These are phyloP conservation scores for Colletotrichum destructivum DNA, from an alignment of 2,329 filamentous ascomycete species.

Conservation along the genomic window DNA sequence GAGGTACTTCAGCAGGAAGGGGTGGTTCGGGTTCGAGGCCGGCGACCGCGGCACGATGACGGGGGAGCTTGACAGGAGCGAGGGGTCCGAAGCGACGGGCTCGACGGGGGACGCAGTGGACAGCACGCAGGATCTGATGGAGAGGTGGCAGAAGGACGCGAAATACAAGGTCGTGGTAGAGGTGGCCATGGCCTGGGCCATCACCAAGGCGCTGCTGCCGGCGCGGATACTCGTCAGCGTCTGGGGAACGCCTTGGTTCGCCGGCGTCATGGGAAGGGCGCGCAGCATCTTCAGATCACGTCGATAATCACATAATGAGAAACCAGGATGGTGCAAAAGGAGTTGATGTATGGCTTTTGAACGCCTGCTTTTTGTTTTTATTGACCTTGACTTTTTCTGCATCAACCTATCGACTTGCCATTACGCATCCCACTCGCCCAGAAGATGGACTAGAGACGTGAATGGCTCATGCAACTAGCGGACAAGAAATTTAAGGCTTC, in stretches of 20 bases:
- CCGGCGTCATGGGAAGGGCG: constrained; percentile 70
- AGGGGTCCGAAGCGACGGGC: constrained; percentile 43
- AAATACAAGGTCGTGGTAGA: constrained; percentile 73
- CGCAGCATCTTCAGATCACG: constrained; percentile 51
- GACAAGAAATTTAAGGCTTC: constrained; percentile 70
- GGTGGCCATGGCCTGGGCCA: constrained; percentile 90
- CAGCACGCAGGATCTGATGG: constrained; percentile 50
- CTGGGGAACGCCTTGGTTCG: constrained; percentile 95
- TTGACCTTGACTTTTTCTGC: constrained; percentile 39
- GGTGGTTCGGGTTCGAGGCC: constrained; percentile 80
- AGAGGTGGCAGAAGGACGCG: constrained; percentile 58
- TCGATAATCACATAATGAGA: constrained; percentile 37
- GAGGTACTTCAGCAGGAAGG: constrained; percentile 81
- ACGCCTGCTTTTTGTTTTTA: constrained; percentile 36
- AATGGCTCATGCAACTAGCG: constrained; percentile 20
- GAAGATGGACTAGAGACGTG: not conserved
- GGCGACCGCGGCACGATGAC: constrained; percentile 49
- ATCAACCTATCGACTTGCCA: constrained; percentile 34
- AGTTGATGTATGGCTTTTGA: constrained; percentile 30
- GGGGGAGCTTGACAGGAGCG: constrained; percentile 43
- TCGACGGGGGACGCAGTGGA: constrained; percentile 51
- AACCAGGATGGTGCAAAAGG: not conserved
- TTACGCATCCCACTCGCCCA: constrained; percentile 15
- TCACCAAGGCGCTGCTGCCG: constrained; percentile 89
- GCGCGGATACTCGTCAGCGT: constrained; percentile 83